phyloP scores from a whole-genome alignment of 2,329 filamentous ascomycete genomes.

The Fusarium dimerum region DNA sequence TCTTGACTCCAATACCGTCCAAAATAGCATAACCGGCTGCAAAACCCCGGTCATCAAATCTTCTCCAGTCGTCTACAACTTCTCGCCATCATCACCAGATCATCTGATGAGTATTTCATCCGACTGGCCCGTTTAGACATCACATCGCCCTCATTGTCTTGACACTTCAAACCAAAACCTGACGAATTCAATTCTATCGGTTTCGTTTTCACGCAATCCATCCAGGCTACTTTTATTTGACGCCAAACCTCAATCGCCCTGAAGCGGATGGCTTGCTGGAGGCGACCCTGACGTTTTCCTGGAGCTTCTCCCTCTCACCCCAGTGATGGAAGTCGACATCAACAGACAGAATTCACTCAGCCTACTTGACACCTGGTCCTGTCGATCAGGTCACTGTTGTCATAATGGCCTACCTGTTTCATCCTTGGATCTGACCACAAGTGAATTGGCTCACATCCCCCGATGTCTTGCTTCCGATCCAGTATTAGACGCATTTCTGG shows the following conservation, averaged over 20 bases:
- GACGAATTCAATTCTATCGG: too few relatives aligned
- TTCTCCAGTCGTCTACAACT: not conserved
- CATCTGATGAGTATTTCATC: not conserved
- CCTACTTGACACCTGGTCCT: conserved; percentile 26
- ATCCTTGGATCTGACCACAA: conserved; percentile 16
- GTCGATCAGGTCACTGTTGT: conserved; percentile 18
- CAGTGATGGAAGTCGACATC: conserved; percentile 28
- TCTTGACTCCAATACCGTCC: too few relatives aligned
- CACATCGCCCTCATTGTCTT: too few relatives aligned
- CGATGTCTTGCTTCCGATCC: conserved; percentile 22
- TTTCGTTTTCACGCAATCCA: too few relatives aligned
- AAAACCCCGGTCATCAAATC: conserved; percentile 3
- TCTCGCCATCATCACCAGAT: conserved; percentile 14
- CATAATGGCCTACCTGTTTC: conserved; percentile 23
- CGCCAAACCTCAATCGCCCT: not conserved
- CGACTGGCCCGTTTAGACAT: too few relatives aligned
- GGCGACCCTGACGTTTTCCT: conserved; percentile 19
- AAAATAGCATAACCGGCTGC: not conserved
- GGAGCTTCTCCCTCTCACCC: conserved; percentile 19
- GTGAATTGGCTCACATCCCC: conserved; percentile 22
- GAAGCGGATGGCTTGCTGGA: conserved; percentile 25
- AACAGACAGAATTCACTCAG: conserved; percentile 25
- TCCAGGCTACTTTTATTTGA: too few relatives aligned
- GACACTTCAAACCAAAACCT: too few relatives aligned
- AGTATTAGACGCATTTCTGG: conserved; percentile 23